Evolutionary conservation across 2,329 filamentous ascomycete species (phyloP).

Genomic region (Tricladium varicosporioides): DNA sequence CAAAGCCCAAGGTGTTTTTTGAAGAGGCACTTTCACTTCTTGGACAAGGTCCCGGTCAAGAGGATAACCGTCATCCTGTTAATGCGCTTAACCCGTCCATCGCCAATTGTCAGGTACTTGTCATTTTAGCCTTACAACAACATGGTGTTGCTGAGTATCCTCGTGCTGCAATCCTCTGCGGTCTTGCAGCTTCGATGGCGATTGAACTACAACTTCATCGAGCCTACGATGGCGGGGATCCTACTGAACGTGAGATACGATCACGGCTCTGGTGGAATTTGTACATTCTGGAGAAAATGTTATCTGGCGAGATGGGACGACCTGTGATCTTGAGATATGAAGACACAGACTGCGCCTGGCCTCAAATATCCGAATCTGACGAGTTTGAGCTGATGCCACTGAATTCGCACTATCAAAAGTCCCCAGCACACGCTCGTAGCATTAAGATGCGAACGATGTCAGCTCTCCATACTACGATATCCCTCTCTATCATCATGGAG

Average conservation of each 20-base stretch:
- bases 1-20: constrained; percentile 24
- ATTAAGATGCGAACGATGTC: constrained; percentile 31
- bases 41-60: constrained; percentile 11
- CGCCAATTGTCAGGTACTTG: constrained; percentile 29
- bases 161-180: constrained; percentile 28
- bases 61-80: constrained; percentile 11
- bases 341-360: constrained; percentile 30
- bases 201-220: constrained; percentile 31
- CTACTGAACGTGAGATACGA: constrained; percentile 26
- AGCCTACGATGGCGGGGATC: constrained; percentile 20
- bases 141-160: constrained; percentile 33
- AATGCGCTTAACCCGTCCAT: constrained; percentile 29
- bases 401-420: constrained; percentile 3
- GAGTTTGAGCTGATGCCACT: constrained; percentile 32
- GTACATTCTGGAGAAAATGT: constrained; percentile 34
- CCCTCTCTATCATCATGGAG: constrained; percentile 26
- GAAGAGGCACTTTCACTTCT: constrained; percentile 25
- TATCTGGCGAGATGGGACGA: constrained; percentile 30
- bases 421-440: constrained; percentile 11
- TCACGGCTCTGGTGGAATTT: constrained; percentile 34
- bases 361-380: constrained; percentile 30
- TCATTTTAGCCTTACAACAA: constrained; percentile 30
- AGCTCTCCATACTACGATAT: constrained; percentile 29
- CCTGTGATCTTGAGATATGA: constrained; percentile 28
- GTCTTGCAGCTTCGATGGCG: constrained; percentile 30